phyloP scores from a whole-genome alignment of 2,329 filamentous ascomycete species.

The Claviceps sp. region DNA sequence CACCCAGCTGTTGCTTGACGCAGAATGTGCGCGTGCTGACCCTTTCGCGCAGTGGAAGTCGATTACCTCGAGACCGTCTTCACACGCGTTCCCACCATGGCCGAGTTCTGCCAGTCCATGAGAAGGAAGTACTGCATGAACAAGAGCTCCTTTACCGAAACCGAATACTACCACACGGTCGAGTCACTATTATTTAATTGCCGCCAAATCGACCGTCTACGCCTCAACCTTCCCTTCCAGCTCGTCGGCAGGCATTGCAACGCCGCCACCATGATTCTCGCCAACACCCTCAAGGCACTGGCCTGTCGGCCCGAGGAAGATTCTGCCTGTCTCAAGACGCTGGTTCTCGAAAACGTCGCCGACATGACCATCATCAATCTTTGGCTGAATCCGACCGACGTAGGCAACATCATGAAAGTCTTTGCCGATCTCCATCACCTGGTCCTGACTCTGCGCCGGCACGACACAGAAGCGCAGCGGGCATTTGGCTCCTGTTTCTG shows the following conservation, averaged over 20 bases:
- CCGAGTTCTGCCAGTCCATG: constrained; percentile 28
- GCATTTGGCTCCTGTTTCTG: constrained; percentile 35
- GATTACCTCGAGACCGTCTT: constrained; percentile 34
- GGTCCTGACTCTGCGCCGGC: constrained; percentile 31
- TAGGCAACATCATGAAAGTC: constrained; percentile 32
- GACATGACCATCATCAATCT: constrained; percentile 34
- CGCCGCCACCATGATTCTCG: constrained; percentile 37
- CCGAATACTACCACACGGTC: constrained; percentile 29
- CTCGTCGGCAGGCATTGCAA: constrained; percentile 31
- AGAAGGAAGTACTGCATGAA: constrained; percentile 34
- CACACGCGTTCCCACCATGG: constrained; percentile 30
- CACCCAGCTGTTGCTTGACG: too few relatives aligned
- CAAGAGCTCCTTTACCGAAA: constrained; percentile 34
- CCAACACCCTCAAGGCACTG: constrained; percentile 36
- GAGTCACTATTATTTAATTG: constrained; percentile 30
- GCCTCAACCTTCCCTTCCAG: constrained; percentile 38
- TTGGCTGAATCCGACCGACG: constrained; percentile 37
- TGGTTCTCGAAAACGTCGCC: constrained; percentile 37
- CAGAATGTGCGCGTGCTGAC: constrained; percentile 4
- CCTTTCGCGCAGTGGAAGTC: constrained; percentile 30
- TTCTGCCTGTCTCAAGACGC: constrained; percentile 26
- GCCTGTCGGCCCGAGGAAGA: constrained; percentile 31
- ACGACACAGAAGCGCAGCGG: constrained; percentile 23
- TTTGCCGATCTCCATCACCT: constrained; percentile 30
- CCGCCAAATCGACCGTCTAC: constrained; percentile 31